A percentile compares a stretch with the other conserved stretches of the same genome.
Conservation (phyloP, 495 filamentous ascomycete species). For the Polyplosphaeria fusca region DNA sequence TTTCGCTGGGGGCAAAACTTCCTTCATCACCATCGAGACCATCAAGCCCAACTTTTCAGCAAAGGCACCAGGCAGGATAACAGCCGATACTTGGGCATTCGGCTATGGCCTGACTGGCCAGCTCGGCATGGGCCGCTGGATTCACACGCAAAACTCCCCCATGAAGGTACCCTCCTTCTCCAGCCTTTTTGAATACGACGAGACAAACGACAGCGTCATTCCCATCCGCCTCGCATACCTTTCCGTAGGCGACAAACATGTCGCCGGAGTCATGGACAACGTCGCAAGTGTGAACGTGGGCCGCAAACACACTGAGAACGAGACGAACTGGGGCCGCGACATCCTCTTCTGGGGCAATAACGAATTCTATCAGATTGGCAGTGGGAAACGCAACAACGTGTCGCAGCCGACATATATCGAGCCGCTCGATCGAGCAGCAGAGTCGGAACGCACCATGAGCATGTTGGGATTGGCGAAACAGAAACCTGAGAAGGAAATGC, state of each 20-base stretch:
- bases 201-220: conserved; percentile 57
- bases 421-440: conserved; percentile 58
- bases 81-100: conserved; percentile 78
- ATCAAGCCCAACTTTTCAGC: conserved; percentile 49
- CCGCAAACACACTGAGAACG: conserved; percentile 47
- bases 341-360: conserved; percentile 92
- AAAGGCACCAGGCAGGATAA: conserved; percentile 46
- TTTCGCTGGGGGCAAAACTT: conserved; percentile 79
- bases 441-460: conserved; percentile 42
- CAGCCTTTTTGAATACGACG: conserved; percentile 80
- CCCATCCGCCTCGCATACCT: conserved; percentile 75
- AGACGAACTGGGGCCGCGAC: conserved; percentile 81
- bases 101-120: conserved; percentile 80
- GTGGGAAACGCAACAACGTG: conserved; percentile 79
- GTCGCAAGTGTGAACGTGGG: conserved; percentile 58
- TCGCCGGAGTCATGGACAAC: conserved; percentile 76
- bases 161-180: conserved; percentile 82
- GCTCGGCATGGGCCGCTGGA: conserved; percentile 86
- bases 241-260: conserved; percentile 74
- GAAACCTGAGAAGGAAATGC: conserved; percentile 54
- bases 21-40: conserved; percentile 82
- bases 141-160: conserved; percentile 74
- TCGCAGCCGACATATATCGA: conserved; percentile 71
- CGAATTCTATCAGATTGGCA: conserved; percentile 89
- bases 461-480: conserved; percentile 10